Conservation (phyloP, 805 yeast species). For the Suhomyces vadensis region DNA sequence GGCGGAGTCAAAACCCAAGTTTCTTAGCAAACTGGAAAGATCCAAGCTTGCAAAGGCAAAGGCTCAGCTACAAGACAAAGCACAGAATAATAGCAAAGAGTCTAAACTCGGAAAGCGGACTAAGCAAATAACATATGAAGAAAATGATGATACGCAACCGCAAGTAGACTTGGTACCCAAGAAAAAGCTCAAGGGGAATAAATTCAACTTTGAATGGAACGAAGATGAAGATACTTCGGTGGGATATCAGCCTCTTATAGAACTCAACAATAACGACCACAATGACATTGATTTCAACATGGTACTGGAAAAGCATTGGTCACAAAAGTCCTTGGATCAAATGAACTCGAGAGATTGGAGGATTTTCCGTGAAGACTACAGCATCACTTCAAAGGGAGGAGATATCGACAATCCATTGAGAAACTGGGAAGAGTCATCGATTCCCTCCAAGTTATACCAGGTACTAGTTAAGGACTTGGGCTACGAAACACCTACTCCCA, state of each 20-base stretch:
- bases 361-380: slow-evolving; percentile 74
- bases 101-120: not conserved
- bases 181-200: slow-evolving; percentile 20
- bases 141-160: slow-evolving; percentile 3
- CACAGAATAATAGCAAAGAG: not conserved
- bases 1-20: slow-evolving; percentile 19
- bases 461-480: slow-evolving; percentile 40
- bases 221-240: slow-evolving; percentile 63
- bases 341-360: slow-evolving; percentile 92
- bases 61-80: slow-evolving; percentile 6
- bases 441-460: slow-evolving; percentile 38
- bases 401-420: slow-evolving; percentile 61
- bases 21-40: slow-evolving; percentile 23
- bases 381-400: slow-evolving; percentile 55
- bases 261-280: slow-evolving; percentile 2
- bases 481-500: slow-evolving; percentile 77
- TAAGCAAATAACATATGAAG: slow-evolving; percentile 1
- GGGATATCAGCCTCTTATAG: slow-evolving; percentile 43
- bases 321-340: slow-evolving; percentile 55
- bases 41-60: slow-evolving; percentile 10
- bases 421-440: slow-evolving; percentile 65
- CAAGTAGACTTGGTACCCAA: not conserved
- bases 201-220: slow-evolving; percentile 72
- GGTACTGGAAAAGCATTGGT: slow-evolving; percentile 55
- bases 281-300: slow-evolving; percentile 12